A percentile compares a stretch with the other conserved stretches of the same genome.
phyloP scores from a whole-genome alignment of 768 basidiomycete genomes.

The Sporobolomyces pararoseus region DNA sequence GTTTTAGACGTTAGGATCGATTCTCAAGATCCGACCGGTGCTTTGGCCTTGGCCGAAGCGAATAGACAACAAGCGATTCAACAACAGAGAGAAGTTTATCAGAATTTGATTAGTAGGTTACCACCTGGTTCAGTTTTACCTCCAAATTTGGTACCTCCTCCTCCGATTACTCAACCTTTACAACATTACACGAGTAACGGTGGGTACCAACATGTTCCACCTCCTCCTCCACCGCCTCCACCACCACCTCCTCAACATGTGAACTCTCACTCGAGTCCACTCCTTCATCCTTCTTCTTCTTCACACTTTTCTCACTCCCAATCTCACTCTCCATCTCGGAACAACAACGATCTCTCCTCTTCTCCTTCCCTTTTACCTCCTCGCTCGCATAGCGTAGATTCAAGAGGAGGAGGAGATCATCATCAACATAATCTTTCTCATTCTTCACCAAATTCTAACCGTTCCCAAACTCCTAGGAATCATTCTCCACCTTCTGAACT shows the following conservation, averaged over 20 bases:
- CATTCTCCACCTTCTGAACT: neutral
- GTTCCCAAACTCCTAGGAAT: neutral
- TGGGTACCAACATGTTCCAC: neutral
- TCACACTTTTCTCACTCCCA: neutral
- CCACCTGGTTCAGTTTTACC: neutral
- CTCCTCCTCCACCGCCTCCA: neutral
- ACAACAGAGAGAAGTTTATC: conserved; percentile 8
- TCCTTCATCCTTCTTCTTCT: neutral
- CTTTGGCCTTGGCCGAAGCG: conserved; percentile 43
- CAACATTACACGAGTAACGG: conserved; percentile 14
- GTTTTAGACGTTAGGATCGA: conserved; percentile 48
- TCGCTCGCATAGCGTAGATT: too few species aligned
- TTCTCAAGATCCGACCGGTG: conserved; percentile 45
- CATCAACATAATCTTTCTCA: too few species aligned
- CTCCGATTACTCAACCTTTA: conserved; percentile 2
- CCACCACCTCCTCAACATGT: neutral
- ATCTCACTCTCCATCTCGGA: too few species aligned
- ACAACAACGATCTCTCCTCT: neutral
- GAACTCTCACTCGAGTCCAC: too few species aligned
- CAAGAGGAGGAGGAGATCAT: too few species aligned
- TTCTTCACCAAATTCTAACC: too few species aligned
- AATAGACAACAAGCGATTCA: conserved; percentile 41
- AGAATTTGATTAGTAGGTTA: conserved; percentile 6
- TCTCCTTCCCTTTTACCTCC: too few species aligned
- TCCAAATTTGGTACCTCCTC: too few species aligned